A percentile compares a stretch with the other conserved stretches of the same genome.
Evolutionary conservation across 306 rosid species (phyloP).

Genomic region (Albizia julibrissin): DNA sequence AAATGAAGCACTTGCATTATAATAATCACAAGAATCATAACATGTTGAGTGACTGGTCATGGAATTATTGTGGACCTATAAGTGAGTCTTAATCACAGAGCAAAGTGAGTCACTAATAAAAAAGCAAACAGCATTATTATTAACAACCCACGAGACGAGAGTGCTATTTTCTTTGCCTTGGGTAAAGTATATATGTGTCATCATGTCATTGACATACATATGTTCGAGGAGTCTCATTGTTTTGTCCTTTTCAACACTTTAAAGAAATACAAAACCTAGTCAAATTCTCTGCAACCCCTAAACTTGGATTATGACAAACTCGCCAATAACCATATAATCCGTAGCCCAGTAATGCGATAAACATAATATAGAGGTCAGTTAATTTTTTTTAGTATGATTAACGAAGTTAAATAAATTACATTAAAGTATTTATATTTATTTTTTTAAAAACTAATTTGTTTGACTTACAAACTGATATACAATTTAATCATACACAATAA

Average conservation of each 20-base stretch:
- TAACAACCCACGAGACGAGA: conserved; percentile 40
- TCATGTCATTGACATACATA: conserved; percentile 17
- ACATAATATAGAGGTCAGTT: too few relatives aligned
- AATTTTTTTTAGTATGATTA: too few relatives aligned
- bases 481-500: too few relatives aligned
- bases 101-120: conserved; percentile 39
- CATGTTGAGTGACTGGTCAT: background rate
- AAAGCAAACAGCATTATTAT: conserved; percentile 9
- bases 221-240: conserved; percentile 15
- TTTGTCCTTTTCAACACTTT: conserved; percentile 16
- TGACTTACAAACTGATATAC: too few relatives aligned
- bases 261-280: conserved; percentile 26
- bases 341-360: background rate
- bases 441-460: too few relatives aligned
- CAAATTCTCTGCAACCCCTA: conserved; percentile 13
- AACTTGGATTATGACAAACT: background rate
- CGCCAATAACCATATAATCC: background rate
- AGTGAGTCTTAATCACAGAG: conserved; percentile 42
- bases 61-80: conserved; percentile 38
- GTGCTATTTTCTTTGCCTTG: conserved; percentile 27
- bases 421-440: too few relatives aligned
- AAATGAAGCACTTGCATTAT: background rate
- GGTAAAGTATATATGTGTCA: conserved; percentile 19
- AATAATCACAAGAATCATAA: background rate
- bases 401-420: too few relatives aligned